Conservation (phyloP, 1,284 basidiomycete species). For the Rhodotorula sp. region DNA sequence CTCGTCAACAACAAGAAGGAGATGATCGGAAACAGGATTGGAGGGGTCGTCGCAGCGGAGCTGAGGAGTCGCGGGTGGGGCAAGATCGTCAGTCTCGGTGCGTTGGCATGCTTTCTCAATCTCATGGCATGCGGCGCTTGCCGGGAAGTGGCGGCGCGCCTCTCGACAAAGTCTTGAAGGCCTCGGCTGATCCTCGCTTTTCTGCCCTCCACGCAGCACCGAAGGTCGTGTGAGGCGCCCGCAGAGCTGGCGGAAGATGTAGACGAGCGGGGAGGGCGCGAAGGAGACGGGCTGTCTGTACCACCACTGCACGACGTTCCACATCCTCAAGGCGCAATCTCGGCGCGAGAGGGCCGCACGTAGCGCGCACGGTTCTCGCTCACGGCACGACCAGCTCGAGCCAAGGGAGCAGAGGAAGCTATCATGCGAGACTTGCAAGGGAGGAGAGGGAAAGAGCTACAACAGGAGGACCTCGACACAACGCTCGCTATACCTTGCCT, state of each 20-base stretch:
- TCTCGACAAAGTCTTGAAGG: not conserved
- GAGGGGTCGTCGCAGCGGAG: slow-evolving; percentile 89
- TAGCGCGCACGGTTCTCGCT: no score
- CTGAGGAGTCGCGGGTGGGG: slow-evolving; percentile 90
- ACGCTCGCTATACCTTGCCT: not conserved
- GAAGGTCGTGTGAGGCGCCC: slow-evolving; percentile 21
- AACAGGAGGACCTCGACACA: not conserved
- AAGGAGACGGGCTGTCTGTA: not conserved
- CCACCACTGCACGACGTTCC: not conserved
- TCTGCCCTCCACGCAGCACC: slow-evolving; percentile 10
- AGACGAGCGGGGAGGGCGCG: not conserved
- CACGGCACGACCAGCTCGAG: not conserved
- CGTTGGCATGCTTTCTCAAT: not conserved
- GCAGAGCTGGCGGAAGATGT: no score
- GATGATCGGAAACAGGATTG: slow-evolving; percentile 92
- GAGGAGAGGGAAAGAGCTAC: not conserved
- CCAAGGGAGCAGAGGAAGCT: not conserved
- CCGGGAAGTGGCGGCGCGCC: not conserved
- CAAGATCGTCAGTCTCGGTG: slow-evolving; percentile 68
- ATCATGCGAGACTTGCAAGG: not conserved
- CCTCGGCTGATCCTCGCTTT: not conserved
- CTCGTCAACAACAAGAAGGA: slow-evolving; percentile 95
- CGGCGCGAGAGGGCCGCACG: no score
- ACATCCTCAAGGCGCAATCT: not conserved
- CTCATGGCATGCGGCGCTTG: no score